Conservation (phyloP, 805 yeast genomes). For the Metschnikowia gruessii region DNA sequence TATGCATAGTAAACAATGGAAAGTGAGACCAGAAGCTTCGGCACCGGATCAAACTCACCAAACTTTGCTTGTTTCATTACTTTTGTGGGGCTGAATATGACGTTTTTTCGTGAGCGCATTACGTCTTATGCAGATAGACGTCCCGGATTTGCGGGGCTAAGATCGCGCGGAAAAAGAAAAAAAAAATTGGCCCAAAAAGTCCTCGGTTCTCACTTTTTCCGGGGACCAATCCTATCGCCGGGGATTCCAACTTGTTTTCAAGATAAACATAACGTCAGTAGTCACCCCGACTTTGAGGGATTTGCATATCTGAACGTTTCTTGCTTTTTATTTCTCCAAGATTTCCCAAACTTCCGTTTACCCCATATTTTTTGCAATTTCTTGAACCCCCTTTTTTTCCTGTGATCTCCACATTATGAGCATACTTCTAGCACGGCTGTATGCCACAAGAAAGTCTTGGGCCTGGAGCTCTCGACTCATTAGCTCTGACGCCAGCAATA, state of each 20-base stretch:
- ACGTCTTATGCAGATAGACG: not conserved
- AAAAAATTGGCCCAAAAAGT: not conserved
- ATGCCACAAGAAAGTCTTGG: not conserved
- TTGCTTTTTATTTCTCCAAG: not conserved
- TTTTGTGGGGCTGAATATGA: not conserved
- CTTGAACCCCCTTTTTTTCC: not conserved
- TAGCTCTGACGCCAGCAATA: not conserved
- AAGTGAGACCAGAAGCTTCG: no score
- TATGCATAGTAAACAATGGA: no score
- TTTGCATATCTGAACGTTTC: not conserved
- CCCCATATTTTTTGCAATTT: not conserved
- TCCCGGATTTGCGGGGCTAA: conserved; percentile 6
- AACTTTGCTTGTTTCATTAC: no score
- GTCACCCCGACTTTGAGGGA: not conserved
- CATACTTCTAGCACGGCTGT: conserved; percentile 7
- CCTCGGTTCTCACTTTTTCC: conserved; percentile 3
- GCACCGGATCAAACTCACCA: no score
- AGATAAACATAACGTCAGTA: not conserved
- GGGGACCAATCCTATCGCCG: conserved; percentile 3
- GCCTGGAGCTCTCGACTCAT: not conserved
- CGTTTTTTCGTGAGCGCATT: not conserved
- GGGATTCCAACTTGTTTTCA: not conserved
- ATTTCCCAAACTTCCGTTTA: not conserved
- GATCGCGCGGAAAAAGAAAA: conserved; percentile 4
- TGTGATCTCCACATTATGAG: conserved; percentile 1